These are phyloP conservation scores for Cryptosporidium meleagridis DNA, from an alignment of 169 alveolate species.

Conservation along the genomic window DNA sequence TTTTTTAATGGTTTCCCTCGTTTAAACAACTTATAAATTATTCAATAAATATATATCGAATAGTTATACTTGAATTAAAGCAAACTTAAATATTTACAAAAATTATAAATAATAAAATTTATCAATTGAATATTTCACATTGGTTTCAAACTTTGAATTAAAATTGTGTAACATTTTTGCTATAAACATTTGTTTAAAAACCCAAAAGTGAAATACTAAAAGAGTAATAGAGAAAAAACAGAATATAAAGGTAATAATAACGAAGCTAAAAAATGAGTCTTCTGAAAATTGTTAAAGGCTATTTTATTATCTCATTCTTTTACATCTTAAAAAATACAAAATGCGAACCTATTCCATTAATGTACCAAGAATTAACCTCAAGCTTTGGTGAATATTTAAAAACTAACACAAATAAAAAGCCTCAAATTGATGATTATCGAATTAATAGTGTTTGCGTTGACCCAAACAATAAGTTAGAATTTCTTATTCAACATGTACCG, in stretches of 20 bases:
- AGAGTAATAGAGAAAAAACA: neutral
- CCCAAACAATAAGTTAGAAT: neutral
- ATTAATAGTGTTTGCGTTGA: neutral
- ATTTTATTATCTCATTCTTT: neutral
- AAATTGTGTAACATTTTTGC: too few species aligned
- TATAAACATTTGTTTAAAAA: too few species aligned
- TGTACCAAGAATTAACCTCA: neutral
- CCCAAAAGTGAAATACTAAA: neutral
- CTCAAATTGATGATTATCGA: neutral
- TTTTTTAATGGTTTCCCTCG: neutral
- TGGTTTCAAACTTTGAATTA: neutral
- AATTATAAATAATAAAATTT: too few species aligned
- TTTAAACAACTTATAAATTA: neutral
- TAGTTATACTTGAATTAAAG: too few species aligned
- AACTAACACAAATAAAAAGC: neutral
- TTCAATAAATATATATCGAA: too few species aligned
- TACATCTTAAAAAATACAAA: neutral
- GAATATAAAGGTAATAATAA: neutral
- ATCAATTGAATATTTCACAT: too few species aligned
- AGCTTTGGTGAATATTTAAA: neutral
- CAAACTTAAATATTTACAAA: too few species aligned
- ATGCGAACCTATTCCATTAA: neutral
- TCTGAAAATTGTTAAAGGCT: neutral
- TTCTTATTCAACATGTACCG: conserved; percentile 27
- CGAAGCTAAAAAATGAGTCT: neutral